Base-by-base conservation (phyloP, 1,284 basidiomycete genomes). In the Mycena sp. region DNA sequence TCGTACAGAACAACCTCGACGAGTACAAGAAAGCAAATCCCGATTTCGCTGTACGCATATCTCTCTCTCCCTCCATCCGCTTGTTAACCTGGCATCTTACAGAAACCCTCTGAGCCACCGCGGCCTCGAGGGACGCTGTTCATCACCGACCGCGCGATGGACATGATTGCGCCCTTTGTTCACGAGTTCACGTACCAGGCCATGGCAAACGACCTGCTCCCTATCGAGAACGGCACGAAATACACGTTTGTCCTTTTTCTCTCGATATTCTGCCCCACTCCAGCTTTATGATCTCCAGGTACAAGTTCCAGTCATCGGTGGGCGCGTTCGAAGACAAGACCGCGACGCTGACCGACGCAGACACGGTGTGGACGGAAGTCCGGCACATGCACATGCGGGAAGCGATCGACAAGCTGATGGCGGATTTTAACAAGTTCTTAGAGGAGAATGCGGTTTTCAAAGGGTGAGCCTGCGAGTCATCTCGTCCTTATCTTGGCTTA, bases 101-200 rank as follows among this genome's bases (percentile, higher is more conserved):
- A 93, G 87, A 91, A 92, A 83, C 77, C 82, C 74, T 77, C 84
- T 30, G 93, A 94, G 67, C 78, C 85, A 1, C 80, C 83, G 14
- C 83, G 95, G 63, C 91, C 91, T n/a, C 87, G 92, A 57, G 88
- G 86, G 9, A 92, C 95, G 14, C 80, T 99, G 35, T 87, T 99
- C 71, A 92, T 99, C 68, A 97, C 96, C 1, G 98, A 99, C 77
- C 88, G 98, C 17, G 87, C 95, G 3, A 96, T 99, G 92, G 98
- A 99, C 77, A 89, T 91, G 65, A 76, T 92, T 17, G 92, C 95
- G 1, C 97, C 98, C 0, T 87, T 99, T 67, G 76, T 99, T 45
- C 98, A 99, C 75, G 98, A 99, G 73, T 99, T 99, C 74, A 98
- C 96, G 40, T 99, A 99, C 76, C 98, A 99, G 77, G 97, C 98